Evolutionary conservation across 352 stramenopile genomes (phyloP).

Genomic region (Phytophthora crassamura): DNA sequence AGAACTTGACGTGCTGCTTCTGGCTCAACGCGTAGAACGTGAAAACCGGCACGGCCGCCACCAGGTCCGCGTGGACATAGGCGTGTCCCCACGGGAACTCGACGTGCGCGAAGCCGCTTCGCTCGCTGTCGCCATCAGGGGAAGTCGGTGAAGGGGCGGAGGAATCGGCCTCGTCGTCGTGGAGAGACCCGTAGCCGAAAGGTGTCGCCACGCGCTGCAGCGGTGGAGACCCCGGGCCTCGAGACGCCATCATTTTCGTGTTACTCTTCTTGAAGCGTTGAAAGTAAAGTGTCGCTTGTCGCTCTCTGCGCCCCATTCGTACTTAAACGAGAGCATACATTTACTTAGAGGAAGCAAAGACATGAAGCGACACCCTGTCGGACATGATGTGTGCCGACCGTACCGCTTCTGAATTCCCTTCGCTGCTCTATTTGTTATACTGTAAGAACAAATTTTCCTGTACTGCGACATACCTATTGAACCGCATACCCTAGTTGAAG

Average conservation of each 20-base stretch:
- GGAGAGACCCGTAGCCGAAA: conserved; percentile 72
- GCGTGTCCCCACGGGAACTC: conserved; percentile 80
- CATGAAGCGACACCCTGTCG: conserved; percentile 25
- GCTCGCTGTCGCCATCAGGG: conserved; percentile 16
- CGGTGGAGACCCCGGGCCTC: conserved; percentile 10
- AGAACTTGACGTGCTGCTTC: conserved; percentile 73
- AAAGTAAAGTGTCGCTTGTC: conserved; percentile 22
- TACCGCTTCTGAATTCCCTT: too few relatives aligned
- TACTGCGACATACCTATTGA: background rate
- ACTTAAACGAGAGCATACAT: conserved; percentile 18
- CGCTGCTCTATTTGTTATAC: too few relatives aligned
- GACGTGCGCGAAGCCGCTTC: conserved; percentile 63
- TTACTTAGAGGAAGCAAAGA: conserved; percentile 13
- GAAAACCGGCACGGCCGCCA: conserved; percentile 67
- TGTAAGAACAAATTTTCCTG: conserved; percentile 7
- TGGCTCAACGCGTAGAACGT: conserved; percentile 81
- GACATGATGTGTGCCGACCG: conserved; percentile 5
- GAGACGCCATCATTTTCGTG: conserved; percentile 26
- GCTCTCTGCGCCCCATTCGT: background rate
- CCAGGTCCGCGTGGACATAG: conserved; percentile 66
- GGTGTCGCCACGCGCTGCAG: conserved; percentile 63
- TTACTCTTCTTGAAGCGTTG: conserved; percentile 22
- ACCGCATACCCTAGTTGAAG: conserved; percentile 28
- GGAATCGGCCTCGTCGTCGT: conserved; percentile 27
- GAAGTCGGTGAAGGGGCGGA: background rate